Evolutionary conservation across 495 filamentous ascomycete genomes (phyloP).

Genomic region (Penicillium verhagenii): DNA sequence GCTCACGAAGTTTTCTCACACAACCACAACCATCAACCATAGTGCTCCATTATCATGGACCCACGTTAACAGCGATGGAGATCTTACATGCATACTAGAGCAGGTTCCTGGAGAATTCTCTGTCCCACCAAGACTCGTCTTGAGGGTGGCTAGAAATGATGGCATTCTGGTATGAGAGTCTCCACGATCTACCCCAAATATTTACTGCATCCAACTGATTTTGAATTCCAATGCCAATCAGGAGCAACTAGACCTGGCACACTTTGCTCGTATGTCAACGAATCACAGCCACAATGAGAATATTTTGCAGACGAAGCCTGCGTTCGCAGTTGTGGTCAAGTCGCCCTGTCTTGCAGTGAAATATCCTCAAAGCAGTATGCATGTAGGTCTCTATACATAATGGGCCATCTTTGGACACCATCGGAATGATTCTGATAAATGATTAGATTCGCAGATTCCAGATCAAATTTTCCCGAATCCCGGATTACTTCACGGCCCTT

Average conservation of each 20-base stretch:
- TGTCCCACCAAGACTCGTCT: slow-evolving; percentile 12
- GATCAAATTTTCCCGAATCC: slow-evolving; percentile 38
- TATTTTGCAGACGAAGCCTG: slow-evolving; percentile 16
- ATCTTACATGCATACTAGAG: slow-evolving; percentile 33
- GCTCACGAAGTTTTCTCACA: slow-evolving; percentile 45
- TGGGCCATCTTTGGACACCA: too few relatives aligned
- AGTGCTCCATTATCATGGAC: slow-evolving; percentile 37
- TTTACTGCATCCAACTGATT: slow-evolving; percentile 2
- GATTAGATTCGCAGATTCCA: slow-evolving; percentile 44
- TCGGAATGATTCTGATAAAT: neutral
- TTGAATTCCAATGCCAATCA: slow-evolving; percentile 7
- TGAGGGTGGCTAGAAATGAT: slow-evolving; percentile 27
- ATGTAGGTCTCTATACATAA: slow-evolving; percentile 12
- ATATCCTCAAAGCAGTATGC: slow-evolving; percentile 25
- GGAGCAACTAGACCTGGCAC: slow-evolving; percentile 39
- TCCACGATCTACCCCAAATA: neutral
- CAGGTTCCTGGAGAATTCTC: slow-evolving; percentile 1
- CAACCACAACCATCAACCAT: slow-evolving; percentile 32
- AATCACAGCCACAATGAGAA: slow-evolving; percentile 6
- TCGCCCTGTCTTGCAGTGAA: slow-evolving; percentile 44
- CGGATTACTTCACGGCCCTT: slow-evolving; percentile 40
- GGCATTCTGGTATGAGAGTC: slow-evolving; percentile 29
- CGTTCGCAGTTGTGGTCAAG: slow-evolving; percentile 44
- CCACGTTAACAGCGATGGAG: slow-evolving; percentile 35
- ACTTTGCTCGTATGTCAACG: slow-evolving; percentile 21